Percentiles rank a stretch among this genome's conserved stretches.
Evolutionary conservation across 2,329 filamentous ascomycete genomes (phyloP).

Genomic region (Tolypocladium cylindrosporum): DNA sequence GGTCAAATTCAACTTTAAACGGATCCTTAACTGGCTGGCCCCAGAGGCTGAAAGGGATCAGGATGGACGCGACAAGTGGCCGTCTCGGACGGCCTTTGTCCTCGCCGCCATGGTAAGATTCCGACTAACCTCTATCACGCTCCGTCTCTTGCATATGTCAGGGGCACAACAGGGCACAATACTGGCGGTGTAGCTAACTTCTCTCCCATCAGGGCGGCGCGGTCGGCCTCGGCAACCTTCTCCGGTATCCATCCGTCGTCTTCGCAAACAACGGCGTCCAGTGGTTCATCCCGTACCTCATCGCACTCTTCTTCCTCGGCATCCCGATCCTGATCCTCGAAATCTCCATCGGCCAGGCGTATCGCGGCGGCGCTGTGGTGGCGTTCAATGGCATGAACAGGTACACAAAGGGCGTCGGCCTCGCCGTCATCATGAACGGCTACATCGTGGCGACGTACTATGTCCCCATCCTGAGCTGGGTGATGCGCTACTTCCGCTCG

Average conservation of each 20-base stretch:
- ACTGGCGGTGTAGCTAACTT: background rate
- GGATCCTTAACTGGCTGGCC: constrained; percentile 9
- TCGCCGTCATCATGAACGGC: constrained; percentile 38
- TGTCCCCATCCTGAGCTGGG: constrained; percentile 42
- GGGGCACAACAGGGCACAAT: no score
- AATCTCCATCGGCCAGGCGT: constrained; percentile 57
- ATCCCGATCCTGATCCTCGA: constrained; percentile 44
- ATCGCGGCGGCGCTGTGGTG: constrained; percentile 39
- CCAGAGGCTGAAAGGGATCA: constrained; percentile 14
- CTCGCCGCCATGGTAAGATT: constrained; percentile 24
- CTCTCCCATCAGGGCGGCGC: constrained; percentile 27
- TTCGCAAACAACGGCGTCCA: constrained; percentile 48
- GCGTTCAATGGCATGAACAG: constrained; percentile 38
- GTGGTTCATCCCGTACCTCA: constrained; percentile 45
- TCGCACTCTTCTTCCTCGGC: constrained; percentile 39
- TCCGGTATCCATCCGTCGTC: constrained; percentile 43
- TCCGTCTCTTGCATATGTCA: background rate
- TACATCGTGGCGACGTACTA: constrained; percentile 44
- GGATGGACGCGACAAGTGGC: constrained; percentile 16
- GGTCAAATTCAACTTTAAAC: constrained; percentile 4
- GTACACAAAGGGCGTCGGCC: constrained; percentile 38
- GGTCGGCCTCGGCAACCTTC: constrained; percentile 43
- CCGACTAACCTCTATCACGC: background rate
- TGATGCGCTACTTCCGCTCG: constrained; percentile 44
- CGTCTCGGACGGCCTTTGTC: constrained; percentile 15